These are phyloP conservation scores for Pseudogymnoascus sp. DNA, from an alignment of 2,329 filamentous ascomycete species.

Conservation along the genomic window DNA sequence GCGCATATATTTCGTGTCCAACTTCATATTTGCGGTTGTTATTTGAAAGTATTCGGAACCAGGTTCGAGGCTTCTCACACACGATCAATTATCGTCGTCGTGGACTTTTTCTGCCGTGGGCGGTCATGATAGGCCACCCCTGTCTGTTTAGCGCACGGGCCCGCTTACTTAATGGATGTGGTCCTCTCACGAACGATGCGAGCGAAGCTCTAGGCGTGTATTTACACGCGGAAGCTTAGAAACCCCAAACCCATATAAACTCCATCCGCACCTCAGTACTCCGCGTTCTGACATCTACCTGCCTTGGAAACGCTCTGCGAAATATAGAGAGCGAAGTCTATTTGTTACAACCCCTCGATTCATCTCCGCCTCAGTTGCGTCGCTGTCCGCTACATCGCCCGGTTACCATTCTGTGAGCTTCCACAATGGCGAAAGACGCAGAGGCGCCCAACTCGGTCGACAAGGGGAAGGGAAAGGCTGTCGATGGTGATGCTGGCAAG, in stretches of 20 bases:
- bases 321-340: background rate
- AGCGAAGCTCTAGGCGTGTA: constrained; percentile 10
- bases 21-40: constrained; percentile 60
- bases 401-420: constrained; percentile 15
- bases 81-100: constrained; percentile 6
- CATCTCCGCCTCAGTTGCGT: background rate
- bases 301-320: background rate
- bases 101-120: constrained; percentile 18
- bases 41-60: background rate
- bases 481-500: constrained; percentile 56
- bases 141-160: constrained; percentile 7
- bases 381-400: constrained; percentile 1
- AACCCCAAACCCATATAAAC: constrained; percentile 8
- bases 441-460: constrained; percentile 76
- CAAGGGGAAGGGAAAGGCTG: constrained; percentile 94
- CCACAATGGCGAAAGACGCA: constrained; percentile 85
- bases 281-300: constrained; percentile 2
- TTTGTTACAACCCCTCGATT: constrained; percentile 1
- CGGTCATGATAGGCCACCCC: constrained; percentile 8
- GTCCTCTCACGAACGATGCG: constrained; percentile 5
- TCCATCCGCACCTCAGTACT: constrained; percentile 1
- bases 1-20: constrained; percentile 88
- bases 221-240: constrained; percentile 10
- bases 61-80: background rate
- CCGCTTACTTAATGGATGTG: constrained; percentile 8